Base-by-base conservation (phyloP, 202 grass and related monocot genomes). In the Cymbopogon flexuosus region DNA sequence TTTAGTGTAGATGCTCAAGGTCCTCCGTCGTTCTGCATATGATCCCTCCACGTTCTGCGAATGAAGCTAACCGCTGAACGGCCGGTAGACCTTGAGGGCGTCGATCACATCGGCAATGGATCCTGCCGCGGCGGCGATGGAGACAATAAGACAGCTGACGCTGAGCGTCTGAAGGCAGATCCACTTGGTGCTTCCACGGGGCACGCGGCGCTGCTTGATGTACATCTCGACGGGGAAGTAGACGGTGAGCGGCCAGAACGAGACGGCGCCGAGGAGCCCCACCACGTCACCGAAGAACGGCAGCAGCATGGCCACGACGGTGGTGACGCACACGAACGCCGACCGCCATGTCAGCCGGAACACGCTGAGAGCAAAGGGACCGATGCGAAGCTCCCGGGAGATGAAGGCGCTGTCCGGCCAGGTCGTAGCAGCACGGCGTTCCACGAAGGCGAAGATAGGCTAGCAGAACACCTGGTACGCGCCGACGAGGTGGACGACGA, bases 391-490 rank as follows among this genome's bases (percentile, higher is more conserved):
- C 87, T 89, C 83, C 8, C 2, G 2, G 18, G 73, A 4, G 73
- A 82, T 63, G 83, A 89, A 89, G 29, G 18, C 67, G 73, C 83
- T 89, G 87, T 82, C 61, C 0, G 83, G 87, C 87, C 87, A 89
- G 0, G 60, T 34, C 1, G 73, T 41, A 12, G 3, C 4, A 0
- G 87, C 83, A 13, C 83, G 70, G 30, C 83, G 87, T 78, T 89
- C 87, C 27, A 97, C 60, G 78, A 94, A 97, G 73, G 91, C 94
- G 83, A 97, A 97, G 43, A 97, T 77, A 10, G 94, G 94, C 77
- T 97, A 91, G 77, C 77, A 83, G 87, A 81, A 97, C 1, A 97
- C 94, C 80, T 97, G 94, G 89, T 94, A 97, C 0, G 91, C 91
- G 11, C 91, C 91, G 67, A 97, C 45, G 42, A 97, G 89, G 82